Base-by-base conservation (phyloP, 2,329 filamentous ascomycete genomes). In the Fusarium decemcellulare region DNA sequence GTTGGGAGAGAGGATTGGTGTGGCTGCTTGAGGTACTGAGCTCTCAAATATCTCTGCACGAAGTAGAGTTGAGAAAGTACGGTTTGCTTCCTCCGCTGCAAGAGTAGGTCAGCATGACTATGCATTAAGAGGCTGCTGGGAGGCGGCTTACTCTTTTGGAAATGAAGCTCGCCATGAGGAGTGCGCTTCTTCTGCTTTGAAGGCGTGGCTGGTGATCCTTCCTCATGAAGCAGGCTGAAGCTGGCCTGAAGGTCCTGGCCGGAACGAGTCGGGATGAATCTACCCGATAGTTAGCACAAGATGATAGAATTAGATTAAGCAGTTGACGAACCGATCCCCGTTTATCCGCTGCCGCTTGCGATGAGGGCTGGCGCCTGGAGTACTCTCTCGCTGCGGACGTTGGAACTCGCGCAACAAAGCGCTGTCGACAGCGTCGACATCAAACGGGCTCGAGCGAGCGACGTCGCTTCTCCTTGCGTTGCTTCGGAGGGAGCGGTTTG, bases 221-320 rank as follows among this genome's bases (percentile, higher is more conserved):
- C 94, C 67, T 98, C 95, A 76, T 97, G 93, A 30, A 98, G 86
- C 59, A 98, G 84, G 77, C 91, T 97, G 81, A 96, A 98, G 80
- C 94, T 97, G 56, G 95, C 94, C 78, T 95, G 93, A 27, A 98
- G 85, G 80, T 99, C 96, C 80, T 97, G 94, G 7, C 95, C 96
- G 70, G 95, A 92, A 43, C 96, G 90, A 74, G 96, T 97, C 30
- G 96, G 96, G 72, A 99, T 98, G 78, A 99, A 99, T 75, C 96
- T 97, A 77, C 61, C 53, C 37, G 16, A 47, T 44, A 50, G 70
- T 79, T 58, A 81, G 75, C 60, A 43, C 15, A 57, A 44, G 36
- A 48, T 54, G 9, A 37, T 23, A 16, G 29, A 55, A 39, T 18
- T 30, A 44, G 16, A 34, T 40, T 15, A 23, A 40, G 42, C 40